Conservation (phyloP, 129 eudicot genomes). For the Smallanthus sonchifolius region DNA sequence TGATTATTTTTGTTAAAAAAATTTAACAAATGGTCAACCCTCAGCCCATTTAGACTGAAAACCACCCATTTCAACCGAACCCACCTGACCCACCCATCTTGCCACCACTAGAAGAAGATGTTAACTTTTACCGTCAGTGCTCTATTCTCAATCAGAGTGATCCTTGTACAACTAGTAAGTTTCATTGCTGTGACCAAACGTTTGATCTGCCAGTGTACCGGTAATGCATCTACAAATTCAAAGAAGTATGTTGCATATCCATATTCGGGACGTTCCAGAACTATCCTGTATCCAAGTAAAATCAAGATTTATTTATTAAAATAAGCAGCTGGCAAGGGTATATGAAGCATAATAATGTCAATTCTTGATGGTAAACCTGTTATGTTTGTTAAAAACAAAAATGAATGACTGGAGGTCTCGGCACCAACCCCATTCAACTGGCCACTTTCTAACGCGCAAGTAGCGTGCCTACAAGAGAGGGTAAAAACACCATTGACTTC, state of each 20-base stretch:
- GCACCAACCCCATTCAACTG: constrained; percentile 99
- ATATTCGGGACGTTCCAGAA: constrained; percentile 96
- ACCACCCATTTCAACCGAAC: background rate
- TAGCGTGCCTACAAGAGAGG: constrained; percentile 58
- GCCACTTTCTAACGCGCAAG: constrained; percentile 73
- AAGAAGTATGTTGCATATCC: constrained; percentile 98
- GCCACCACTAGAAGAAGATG: background rate
- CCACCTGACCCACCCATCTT: background rate
- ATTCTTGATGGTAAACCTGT: constrained; percentile 50
- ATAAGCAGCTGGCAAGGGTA: background rate
- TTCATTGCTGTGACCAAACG: constrained; percentile 88
- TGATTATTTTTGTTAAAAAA: background rate
- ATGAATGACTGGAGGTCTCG: constrained; percentile 97
- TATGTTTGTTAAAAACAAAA: constrained; percentile 78
- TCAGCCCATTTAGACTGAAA: background rate
- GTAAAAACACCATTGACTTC: background rate
- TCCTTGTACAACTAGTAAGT: constrained; percentile 78
- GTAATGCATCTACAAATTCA: constrained; percentile 54
- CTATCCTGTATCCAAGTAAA: constrained; percentile 56
- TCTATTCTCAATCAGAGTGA: constrained; percentile 67
- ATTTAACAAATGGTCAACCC: background rate
- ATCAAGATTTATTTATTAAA: background rate
- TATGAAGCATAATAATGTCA: background rate
- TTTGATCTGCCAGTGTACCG: constrained; percentile 78
- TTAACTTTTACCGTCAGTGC: constrained; percentile 51